These are phyloP conservation scores for Candida taoyuanica DNA, from an alignment of 805 yeast genomes.

Conservation along the genomic window DNA sequence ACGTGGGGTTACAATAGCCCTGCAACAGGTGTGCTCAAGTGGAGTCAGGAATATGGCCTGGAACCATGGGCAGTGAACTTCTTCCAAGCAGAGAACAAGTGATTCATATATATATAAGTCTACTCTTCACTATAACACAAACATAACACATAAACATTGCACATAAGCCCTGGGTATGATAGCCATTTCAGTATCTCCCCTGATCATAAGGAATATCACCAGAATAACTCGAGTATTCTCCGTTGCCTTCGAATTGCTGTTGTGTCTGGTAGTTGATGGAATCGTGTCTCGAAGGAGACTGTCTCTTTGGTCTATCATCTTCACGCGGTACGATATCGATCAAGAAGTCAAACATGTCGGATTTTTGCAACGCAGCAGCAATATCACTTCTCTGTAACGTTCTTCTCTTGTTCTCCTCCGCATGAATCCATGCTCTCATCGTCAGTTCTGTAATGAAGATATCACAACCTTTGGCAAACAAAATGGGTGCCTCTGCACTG, in stretches of 20 bases:
- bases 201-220: constrained; percentile 2
- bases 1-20: constrained; percentile 87
- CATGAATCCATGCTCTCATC: constrained; percentile 99
- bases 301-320: constrained; percentile 38
- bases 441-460: constrained; percentile 94
- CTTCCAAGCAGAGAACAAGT: constrained; percentile 68
- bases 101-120: neutral
- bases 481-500: constrained; percentile 95
- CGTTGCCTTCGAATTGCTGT: constrained; percentile 2
- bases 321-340: constrained; percentile 95
- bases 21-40: constrained; percentile 70
- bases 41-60: constrained; percentile 60
- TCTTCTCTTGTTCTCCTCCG: constrained; percentile 92
- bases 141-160: neutral
- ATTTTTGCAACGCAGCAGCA: constrained; percentile 89
- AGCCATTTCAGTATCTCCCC: constrained; percentile 1
- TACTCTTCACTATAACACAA: too few species aligned
- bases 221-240: constrained; percentile 2
- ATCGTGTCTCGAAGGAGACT: constrained; percentile 10
- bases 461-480: constrained; percentile 98
- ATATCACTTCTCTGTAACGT: constrained; percentile 93
- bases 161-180: too few species aligned
- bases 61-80: constrained; percentile 73
- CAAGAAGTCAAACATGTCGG: constrained; percentile 95
- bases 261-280: constrained; percentile 5